A percentile compares a stretch with the other conserved stretches of the same genome.
Evolutionary conservation across 495 filamentous ascomycete genomes (phyloP).

Genomic region (Stereocaulon alpinum): DNA sequence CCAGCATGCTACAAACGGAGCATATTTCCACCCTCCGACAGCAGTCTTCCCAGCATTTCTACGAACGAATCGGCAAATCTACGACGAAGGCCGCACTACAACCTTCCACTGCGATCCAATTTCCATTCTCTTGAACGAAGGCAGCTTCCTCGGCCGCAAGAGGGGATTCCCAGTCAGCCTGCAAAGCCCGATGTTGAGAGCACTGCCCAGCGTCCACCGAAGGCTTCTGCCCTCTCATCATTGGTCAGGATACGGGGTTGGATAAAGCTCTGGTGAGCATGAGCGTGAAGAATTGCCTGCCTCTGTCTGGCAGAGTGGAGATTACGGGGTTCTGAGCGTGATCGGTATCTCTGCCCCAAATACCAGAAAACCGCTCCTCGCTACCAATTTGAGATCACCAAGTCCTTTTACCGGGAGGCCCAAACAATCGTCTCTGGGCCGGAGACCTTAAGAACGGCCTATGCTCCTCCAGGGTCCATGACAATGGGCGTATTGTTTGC

Average conservation of each 20-base stretch:
- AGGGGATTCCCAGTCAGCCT: background rate
- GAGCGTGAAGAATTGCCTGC: background rate
- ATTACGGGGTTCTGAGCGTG: background rate
- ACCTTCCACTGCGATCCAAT: background rate
- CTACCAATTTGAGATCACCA: background rate
- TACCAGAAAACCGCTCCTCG: background rate
- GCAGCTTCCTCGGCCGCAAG: background rate
- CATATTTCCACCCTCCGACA: background rate
- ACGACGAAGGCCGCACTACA: background rate
- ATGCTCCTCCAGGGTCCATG: too few relatives aligned
- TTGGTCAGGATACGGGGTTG: conserved; percentile 17
- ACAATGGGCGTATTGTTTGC: too few relatives aligned
- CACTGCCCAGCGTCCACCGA: background rate
- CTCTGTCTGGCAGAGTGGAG: too few relatives aligned
- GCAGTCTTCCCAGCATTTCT: background rate
- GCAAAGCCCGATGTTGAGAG: background rate
- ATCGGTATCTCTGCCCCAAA: conserved; percentile 3
- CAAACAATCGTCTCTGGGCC: background rate
- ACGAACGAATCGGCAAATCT: background rate
- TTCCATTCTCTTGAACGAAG: background rate
- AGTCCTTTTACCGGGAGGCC: background rate
- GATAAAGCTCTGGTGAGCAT: conserved; percentile 13
- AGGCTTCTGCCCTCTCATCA: conserved; percentile 16
- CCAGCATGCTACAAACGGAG: background rate
- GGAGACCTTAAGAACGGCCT: too few relatives aligned